Evolutionary conservation across 1,284 basidiomycete species (phyloP).

Genomic region (Ceratobasidium papillatum): DNA sequence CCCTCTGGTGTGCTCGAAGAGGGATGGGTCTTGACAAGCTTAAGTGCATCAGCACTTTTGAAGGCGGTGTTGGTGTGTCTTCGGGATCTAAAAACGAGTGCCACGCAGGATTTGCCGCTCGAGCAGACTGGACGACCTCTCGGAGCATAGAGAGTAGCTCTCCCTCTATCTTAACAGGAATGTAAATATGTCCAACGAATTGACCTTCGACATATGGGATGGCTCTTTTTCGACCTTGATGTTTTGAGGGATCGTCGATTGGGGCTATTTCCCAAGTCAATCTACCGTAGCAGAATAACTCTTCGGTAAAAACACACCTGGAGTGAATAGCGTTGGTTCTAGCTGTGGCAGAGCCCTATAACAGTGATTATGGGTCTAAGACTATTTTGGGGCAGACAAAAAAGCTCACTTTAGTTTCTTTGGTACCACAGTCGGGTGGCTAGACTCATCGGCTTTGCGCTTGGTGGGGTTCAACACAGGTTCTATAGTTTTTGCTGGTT

Average conservation of each 20-base stretch:
- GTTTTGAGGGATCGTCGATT: constrained; percentile 70
- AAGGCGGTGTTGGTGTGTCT: constrained; percentile 44
- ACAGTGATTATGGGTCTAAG: not conserved
- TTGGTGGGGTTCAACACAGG: not conserved
- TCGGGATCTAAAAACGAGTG: constrained; percentile 55
- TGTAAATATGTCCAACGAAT: constrained; percentile 77
- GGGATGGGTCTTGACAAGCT: constrained; percentile 74
- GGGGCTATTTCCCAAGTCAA: constrained; percentile 51
- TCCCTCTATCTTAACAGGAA: constrained; percentile 63
- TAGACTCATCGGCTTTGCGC: not conserved
- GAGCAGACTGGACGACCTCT: constrained; percentile 59
- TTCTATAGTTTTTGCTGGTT: not conserved
- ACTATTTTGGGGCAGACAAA: not conserved
- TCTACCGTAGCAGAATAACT: not conserved
- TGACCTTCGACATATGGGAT: constrained; percentile 82
- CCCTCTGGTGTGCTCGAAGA: constrained; percentile 76
- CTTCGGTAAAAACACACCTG: not conserved
- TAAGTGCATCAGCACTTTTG: constrained; percentile 70
- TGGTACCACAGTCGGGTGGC: not conserved
- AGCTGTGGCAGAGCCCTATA: constrained; percentile 6
- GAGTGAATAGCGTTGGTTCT: constrained; percentile 17
- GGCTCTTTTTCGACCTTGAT: constrained; percentile 80
- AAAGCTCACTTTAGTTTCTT: constrained; percentile 29
- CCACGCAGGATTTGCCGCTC: constrained; percentile 58
- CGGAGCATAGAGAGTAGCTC: constrained; percentile 59